phyloP scores from a whole-genome alignment of 805 yeast species.

The Candida adriatica region DNA sequence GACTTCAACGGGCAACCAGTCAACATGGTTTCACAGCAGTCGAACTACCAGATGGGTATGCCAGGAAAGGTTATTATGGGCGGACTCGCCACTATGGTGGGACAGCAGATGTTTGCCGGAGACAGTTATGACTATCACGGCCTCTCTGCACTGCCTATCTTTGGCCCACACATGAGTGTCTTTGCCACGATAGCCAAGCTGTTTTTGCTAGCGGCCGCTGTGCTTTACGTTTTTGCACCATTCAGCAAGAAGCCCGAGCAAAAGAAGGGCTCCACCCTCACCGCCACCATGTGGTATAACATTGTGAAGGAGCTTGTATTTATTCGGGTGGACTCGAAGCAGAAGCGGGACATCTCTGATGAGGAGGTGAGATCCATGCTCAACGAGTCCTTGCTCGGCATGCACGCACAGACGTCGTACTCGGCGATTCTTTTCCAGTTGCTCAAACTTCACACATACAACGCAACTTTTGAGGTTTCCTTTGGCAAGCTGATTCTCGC shows the following conservation, averaged over 20 bases:
- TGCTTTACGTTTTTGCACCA: slow-evolving; percentile 17
- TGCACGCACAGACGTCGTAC: slow-evolving; percentile 2
- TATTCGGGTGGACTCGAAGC: slow-evolving; percentile 16
- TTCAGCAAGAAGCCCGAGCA: slow-evolving; percentile 1
- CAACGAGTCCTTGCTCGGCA: slow-evolving; percentile 12
- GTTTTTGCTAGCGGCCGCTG: slow-evolving; percentile 21
- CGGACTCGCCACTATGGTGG: slow-evolving; percentile 44
- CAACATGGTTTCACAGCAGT: slow-evolving; percentile 19
- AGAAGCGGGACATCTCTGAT: slow-evolving; percentile 11
- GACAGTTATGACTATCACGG: slow-evolving; percentile 35
- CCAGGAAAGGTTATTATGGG: slow-evolving; percentile 36
- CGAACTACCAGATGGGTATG: slow-evolving; percentile 19
- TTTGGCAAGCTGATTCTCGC: slow-evolving; percentile 20
- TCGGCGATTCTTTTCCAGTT: slow-evolving; percentile 10
- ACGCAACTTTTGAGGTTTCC: slow-evolving; percentile 20
- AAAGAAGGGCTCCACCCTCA: slow-evolving; percentile 4
- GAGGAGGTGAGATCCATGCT: slow-evolving; percentile 14
- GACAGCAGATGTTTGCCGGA: slow-evolving; percentile 25
- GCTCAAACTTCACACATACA: slow-evolving; percentile 15
- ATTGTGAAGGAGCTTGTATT: slow-evolving; percentile 20
- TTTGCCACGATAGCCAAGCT: slow-evolving; percentile 23
- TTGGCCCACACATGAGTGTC: slow-evolving; percentile 22
- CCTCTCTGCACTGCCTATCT: slow-evolving; percentile 35
- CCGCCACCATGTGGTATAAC: slow-evolving; percentile 18
- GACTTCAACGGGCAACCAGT: slow-evolving; percentile 21